These are phyloP conservation scores for Tolypocladium cylindrosporum DNA, from an alignment of 2,329 filamentous ascomycete genomes.

Conservation along the genomic window DNA sequence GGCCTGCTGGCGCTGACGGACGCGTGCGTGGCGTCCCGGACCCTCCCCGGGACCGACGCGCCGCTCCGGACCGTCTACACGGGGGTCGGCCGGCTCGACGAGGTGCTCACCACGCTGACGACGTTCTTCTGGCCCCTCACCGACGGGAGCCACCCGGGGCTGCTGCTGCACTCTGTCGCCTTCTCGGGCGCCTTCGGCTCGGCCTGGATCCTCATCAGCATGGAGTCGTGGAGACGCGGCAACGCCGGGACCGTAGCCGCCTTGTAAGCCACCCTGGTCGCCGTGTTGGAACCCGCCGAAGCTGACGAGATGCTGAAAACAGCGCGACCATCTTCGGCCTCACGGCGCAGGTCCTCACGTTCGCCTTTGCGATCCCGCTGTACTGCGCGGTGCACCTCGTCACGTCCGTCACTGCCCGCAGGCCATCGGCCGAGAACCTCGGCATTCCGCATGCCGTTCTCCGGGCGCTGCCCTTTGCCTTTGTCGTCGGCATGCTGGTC, in stretches of 20 bases:
- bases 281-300: neutral
- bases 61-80: conserved; percentile 9
- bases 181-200: conserved; percentile 10
- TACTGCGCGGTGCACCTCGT: conserved; percentile 8
- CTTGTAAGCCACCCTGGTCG: conserved; percentile 5
- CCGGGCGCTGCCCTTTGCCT: conserved; percentile 3
- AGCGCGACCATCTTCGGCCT: conserved; percentile 8
- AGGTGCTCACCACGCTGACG: conserved; percentile 7
- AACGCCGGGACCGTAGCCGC: conserved; percentile 6
- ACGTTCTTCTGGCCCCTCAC: conserved; percentile 9
- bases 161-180: conserved; percentile 9
- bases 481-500: neutral
- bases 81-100: conserved; percentile 5
- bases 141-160: conserved; percentile 4
- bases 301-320: neutral
- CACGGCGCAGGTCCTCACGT: conserved; percentile 8
- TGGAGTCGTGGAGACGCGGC: conserved; percentile 11
- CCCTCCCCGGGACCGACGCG: conserved; percentile 6
- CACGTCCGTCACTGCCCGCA: conserved; percentile 3
- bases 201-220: conserved; percentile 7
- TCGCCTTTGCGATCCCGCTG: conserved; percentile 9
- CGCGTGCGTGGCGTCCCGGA: neutral
- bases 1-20: conserved; percentile 5
- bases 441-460: conserved; percentile 7
- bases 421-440: conserved; percentile 8